These are phyloP conservation scores for Purpureocillium lavendulum DNA, from an alignment of 2,329 filamentous ascomycete species.

Conservation along the genomic window DNA sequence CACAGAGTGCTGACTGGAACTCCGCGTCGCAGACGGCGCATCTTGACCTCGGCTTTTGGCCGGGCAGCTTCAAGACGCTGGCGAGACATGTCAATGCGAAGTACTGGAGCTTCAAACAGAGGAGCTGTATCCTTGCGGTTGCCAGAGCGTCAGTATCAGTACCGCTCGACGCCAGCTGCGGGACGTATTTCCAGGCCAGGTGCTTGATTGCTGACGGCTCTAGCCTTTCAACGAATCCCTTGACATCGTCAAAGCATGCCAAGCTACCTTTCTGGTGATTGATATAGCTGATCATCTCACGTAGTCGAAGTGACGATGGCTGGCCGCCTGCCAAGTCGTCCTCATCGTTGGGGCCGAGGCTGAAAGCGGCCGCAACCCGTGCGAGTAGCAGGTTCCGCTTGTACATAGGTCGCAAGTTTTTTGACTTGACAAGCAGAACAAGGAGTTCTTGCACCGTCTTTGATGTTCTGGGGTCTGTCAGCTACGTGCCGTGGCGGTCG, in stretches of 20 bases:
- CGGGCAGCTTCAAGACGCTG: slow-evolving; percentile 12
- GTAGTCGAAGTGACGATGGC: slow-evolving; percentile 21
- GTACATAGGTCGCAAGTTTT: slow-evolving; percentile 27
- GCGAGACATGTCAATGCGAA: slow-evolving; percentile 30
- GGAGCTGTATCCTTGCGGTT: slow-evolving; percentile 18
- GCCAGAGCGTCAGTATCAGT: slow-evolving; percentile 14
- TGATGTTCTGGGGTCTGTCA: slow-evolving; percentile 16
- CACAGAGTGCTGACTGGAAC: slow-evolving; percentile 11
- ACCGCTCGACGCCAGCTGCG: slow-evolving; percentile 16
- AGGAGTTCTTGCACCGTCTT: slow-evolving; percentile 20
- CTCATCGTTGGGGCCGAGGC: slow-evolving; percentile 18
- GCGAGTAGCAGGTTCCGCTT: slow-evolving; percentile 29
- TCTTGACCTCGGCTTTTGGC: slow-evolving; percentile 10
- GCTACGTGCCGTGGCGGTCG: too few relatives aligned
- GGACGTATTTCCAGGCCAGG: slow-evolving; percentile 28
- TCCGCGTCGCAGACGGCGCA: slow-evolving; percentile 15
- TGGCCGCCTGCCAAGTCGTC: slow-evolving; percentile 17
- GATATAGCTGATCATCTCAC: slow-evolving; percentile 27
- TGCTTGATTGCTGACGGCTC: slow-evolving; percentile 28
- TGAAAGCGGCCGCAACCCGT: slow-evolving; percentile 27
- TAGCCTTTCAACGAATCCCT: slow-evolving; percentile 33
- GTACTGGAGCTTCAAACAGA: slow-evolving; percentile 36
- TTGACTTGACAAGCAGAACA: slow-evolving; percentile 17
- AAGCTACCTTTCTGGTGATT: slow-evolving; percentile 24
- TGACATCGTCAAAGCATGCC: slow-evolving; percentile 39